A percentile compares a stretch with the other conserved stretches of the same genome.
Evolutionary conservation across 352 stramenopile genomes (phyloP).

Genomic region (Phytophthora cactorum): DNA sequence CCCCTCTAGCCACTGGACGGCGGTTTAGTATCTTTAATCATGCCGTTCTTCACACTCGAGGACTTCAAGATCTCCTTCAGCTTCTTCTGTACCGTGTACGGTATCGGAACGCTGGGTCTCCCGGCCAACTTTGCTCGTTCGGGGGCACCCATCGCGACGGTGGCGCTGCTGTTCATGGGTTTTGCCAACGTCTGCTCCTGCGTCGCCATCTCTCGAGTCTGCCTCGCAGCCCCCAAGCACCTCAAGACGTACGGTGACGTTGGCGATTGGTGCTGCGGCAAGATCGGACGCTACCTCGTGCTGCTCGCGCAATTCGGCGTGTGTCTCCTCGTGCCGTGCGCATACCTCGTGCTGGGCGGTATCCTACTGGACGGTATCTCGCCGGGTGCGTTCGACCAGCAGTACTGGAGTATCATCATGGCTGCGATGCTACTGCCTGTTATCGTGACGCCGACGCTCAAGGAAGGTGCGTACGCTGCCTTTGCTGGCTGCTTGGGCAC

Average conservation of each 20-base stretch:
- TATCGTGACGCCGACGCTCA: slow-evolving; percentile 65
- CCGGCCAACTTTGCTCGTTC: slow-evolving; percentile 70
- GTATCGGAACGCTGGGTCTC: slow-evolving; percentile 68
- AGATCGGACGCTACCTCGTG: slow-evolving; percentile 55
- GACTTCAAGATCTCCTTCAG: slow-evolving; percentile 71
- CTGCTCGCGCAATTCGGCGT: slow-evolving; percentile 62
- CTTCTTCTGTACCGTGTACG: slow-evolving; percentile 73
- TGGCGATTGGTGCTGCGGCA: slow-evolving; percentile 62
- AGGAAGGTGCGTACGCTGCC: slow-evolving; percentile 61
- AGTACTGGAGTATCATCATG: slow-evolving; percentile 75
- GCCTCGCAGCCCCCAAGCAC: slow-evolving; percentile 56
- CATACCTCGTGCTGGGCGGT: slow-evolving; percentile 67
- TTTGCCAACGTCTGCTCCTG: slow-evolving; percentile 68
- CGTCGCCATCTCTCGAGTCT: slow-evolving; percentile 60
- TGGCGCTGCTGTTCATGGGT: slow-evolving; percentile 65
- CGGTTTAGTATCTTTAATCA: slow-evolving; percentile 25
- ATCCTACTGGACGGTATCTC: slow-evolving; percentile 64
- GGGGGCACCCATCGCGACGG: slow-evolving; percentile 48
- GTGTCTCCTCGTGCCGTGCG: slow-evolving; percentile 57
- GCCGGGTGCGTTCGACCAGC: slow-evolving; percentile 46
- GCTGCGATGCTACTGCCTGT: slow-evolving; percentile 53
- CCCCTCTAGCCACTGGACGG: slow-evolving; percentile 11
- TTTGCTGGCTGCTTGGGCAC: slow-evolving; percentile 63
- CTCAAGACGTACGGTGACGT: slow-evolving; percentile 72
- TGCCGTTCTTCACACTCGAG: slow-evolving; percentile 63